Conservation (phyloP, 2,329 filamentous ascomycete genomes). For the Neofusicoccum cordaticola region DNA sequence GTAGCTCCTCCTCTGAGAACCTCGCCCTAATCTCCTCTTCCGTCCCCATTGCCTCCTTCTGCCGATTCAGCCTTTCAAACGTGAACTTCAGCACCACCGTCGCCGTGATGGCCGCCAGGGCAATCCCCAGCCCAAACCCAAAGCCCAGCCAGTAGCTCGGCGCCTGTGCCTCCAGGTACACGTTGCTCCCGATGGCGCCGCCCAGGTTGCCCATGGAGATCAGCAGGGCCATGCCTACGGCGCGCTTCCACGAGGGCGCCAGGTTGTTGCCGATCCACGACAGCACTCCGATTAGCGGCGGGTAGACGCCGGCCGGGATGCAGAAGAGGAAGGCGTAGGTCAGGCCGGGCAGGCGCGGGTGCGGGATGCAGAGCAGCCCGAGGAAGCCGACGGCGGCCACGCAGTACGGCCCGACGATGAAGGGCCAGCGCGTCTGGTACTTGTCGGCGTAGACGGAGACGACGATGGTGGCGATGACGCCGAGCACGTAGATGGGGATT, state of each 20-base stretch:
- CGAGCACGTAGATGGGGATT: constrained; percentile 26
- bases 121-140: constrained; percentile 30
- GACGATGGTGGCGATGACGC: constrained; percentile 25
- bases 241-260: constrained; percentile 38
- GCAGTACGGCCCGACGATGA: constrained; percentile 27
- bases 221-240: constrained; percentile 31
- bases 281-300: background rate
- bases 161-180: constrained; percentile 35
- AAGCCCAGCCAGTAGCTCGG: constrained; percentile 38
- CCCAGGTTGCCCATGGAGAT: constrained; percentile 31
- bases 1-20: constrained; percentile 36
- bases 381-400: constrained; percentile 29
- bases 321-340: constrained; percentile 44
- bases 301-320: constrained; percentile 28
- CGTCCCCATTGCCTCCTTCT: constrained; percentile 28
- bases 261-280: constrained; percentile 39
- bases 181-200: constrained; percentile 32
- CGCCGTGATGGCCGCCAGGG: constrained; percentile 24
- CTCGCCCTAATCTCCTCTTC: constrained; percentile 35
- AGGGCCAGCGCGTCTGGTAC: constrained; percentile 27
- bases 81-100: constrained; percentile 27
- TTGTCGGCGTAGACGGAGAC: constrained; percentile 26
- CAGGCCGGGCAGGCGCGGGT: background rate
- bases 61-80: constrained; percentile 34
- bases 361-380: background rate